Conservation (phyloP, 345 rosid genomes). For the Kernera saxatilis region DNA sequence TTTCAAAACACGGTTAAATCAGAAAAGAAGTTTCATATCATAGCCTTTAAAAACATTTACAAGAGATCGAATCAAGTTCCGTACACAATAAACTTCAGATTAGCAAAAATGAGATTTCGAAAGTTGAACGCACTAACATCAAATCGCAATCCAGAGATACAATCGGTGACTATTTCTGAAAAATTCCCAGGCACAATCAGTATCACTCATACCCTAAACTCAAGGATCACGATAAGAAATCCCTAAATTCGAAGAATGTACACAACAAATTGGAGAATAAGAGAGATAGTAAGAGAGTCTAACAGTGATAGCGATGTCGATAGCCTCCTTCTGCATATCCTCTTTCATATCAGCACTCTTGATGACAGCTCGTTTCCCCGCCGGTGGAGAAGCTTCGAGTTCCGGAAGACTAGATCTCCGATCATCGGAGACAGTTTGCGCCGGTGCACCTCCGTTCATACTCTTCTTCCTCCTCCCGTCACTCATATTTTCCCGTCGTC, state of each 20-base stretch:
- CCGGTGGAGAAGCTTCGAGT: conserved; percentile 30
- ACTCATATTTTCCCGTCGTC: conserved; percentile 36
- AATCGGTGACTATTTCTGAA: neutral
- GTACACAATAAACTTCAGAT: neutral
- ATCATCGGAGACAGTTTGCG: conserved; percentile 47
- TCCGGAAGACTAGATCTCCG: conserved; percentile 42
- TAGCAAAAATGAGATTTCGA: neutral
- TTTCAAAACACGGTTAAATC: neutral
- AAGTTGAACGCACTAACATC: neutral
- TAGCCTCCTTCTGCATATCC: conserved; percentile 86
- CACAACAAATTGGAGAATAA: neutral
- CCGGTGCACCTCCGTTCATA: conserved; percentile 40
- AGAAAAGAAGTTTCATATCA: neutral
- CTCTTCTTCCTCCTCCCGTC: conserved; percentile 52
- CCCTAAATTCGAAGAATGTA: conserved; percentile 18
- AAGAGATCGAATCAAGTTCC: conserved; percentile 12
- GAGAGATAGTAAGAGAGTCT: neutral
- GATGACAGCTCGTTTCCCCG: conserved; percentile 52
- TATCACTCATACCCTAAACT: neutral
- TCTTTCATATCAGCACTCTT: conserved; percentile 99
- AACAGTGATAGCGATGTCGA: conserved; percentile 77
- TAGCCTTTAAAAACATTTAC: neutral
- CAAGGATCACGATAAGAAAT: conserved; percentile 2
- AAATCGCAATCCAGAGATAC: neutral
- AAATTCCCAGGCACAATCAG: neutral